These are phyloP conservation scores for Silene noctiflora DNA, from an alignment of 179 eudicot genomes.

Conservation along the genomic window DNA sequence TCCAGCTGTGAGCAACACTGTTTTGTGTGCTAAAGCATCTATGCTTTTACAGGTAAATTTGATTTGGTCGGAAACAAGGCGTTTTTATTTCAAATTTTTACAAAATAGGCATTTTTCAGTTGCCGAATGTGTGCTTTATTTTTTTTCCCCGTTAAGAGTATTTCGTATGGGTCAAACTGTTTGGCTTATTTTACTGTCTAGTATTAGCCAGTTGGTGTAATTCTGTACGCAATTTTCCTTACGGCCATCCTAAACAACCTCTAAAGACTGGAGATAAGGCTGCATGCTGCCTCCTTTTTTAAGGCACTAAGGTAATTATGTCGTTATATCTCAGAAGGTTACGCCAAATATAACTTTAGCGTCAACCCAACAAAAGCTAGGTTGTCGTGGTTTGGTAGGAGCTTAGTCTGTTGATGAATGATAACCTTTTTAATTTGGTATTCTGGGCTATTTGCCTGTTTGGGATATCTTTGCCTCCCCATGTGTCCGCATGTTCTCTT, in stretches of 20 bases:
- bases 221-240: not conserved
- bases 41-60: conserved; percentile 82
- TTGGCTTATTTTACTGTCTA: not conserved
- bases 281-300: too few relatives aligned
- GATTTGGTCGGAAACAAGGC: not conserved
- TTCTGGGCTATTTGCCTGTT: not conserved
- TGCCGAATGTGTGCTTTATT: not conserved
- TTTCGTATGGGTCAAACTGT: not conserved
- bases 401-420: not conserved
- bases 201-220: not conserved
- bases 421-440: not conserved
- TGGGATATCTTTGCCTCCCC: not conserved
- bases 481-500: too few relatives aligned
- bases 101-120: not conserved
- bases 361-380: not conserved
- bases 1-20: conserved; percentile 63
- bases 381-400: not conserved
- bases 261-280: too few relatives aligned
- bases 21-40: conserved; percentile 87
- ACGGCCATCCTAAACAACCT: not conserved
- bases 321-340: too few relatives aligned
- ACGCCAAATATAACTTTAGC: not conserved
- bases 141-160: not conserved
- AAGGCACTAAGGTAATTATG: too few relatives aligned
- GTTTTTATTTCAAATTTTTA: not conserved